Percentiles rank a stretch among this genome's conserved stretches.
Evolutionary conservation across 2,329 filamentous ascomycete genomes (phyloP).

Genomic region (Cyphellophora europaea): DNA sequence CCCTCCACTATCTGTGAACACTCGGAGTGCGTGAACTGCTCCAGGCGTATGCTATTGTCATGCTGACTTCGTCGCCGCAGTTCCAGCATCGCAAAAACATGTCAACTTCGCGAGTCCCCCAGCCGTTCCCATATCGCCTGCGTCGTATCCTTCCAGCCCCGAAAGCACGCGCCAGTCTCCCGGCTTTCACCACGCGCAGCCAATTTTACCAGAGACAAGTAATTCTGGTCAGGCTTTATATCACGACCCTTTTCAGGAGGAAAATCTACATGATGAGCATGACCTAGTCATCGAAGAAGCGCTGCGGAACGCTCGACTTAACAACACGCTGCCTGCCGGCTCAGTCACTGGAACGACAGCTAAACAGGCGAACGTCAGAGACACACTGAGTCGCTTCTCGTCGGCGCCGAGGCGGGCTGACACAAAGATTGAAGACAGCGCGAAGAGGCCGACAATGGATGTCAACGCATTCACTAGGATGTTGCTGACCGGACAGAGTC

Average conservation of each 20-base stretch:
- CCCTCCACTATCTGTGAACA: background rate
- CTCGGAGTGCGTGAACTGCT: too few species aligned
- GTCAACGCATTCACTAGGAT: constrained; percentile 70
- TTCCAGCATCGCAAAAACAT: constrained; percentile 13
- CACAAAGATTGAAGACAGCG: constrained; percentile 5
- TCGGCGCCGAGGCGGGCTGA: constrained; percentile 7
- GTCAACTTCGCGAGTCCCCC: constrained; percentile 18
- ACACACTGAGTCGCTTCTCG: constrained; percentile 18
- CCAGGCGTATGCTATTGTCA: too few species aligned
- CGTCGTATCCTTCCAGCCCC: constrained; percentile 17
- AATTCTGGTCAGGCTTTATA: constrained; percentile 20
- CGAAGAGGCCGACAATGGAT: constrained; percentile 47
- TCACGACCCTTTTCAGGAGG: constrained; percentile 30
- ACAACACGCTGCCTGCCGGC: constrained; percentile 11
- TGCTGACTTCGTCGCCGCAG: too few species aligned
- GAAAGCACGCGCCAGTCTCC: constrained; percentile 16
- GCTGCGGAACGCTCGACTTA: constrained; percentile 19
- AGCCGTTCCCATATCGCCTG: constrained; percentile 17
- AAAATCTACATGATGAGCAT: constrained; percentile 20
- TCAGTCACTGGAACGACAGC: constrained; percentile 6
- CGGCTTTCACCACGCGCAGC: constrained; percentile 3
- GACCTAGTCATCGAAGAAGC: constrained; percentile 20
- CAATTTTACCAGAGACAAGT: constrained; percentile 9
- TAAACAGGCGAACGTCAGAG: constrained; percentile 8
- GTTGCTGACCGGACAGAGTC: constrained; percentile 62